A percentile compares a stretch with the other conserved stretches of the same genome.
Conservation (phyloP, 805 yeast species). For the Helenozyma rhizophorensis region DNA sequence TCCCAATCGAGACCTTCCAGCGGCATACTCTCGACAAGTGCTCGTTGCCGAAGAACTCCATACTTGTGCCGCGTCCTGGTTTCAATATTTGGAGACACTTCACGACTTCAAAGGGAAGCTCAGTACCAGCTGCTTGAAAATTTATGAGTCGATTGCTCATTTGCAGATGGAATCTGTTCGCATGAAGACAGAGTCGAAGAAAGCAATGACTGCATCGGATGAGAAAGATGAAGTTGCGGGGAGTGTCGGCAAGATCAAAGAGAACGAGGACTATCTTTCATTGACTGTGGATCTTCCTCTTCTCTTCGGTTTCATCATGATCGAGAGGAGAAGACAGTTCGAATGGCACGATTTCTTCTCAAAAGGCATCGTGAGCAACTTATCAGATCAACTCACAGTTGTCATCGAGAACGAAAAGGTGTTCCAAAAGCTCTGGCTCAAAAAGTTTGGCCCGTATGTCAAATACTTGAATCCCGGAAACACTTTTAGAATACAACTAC, state of each 20-base stretch:
- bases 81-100: slow-evolving; percentile 28
- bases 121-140: slow-evolving; percentile 15
- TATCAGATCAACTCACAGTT: slow-evolving; percentile 55
- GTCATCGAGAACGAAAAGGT: slow-evolving; percentile 53
- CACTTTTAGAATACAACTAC: slow-evolving; percentile 11
- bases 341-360: slow-evolving; percentile 50
- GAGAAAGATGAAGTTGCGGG: neutral
- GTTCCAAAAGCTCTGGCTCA: slow-evolving; percentile 58
- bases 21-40: slow-evolving; percentile 22
- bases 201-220: slow-evolving; percentile 17
- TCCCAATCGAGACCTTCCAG: slow-evolving; percentile 7
- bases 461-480: slow-evolving; percentile 15
- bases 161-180: slow-evolving; percentile 36
- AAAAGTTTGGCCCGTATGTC: slow-evolving; percentile 50
- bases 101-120: slow-evolving; percentile 28
- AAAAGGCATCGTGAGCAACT: slow-evolving; percentile 35
- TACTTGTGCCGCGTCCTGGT: slow-evolving; percentile 14
- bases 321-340: slow-evolving; percentile 56
- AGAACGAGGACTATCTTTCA: slow-evolving; percentile 34
- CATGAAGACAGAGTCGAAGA: slow-evolving; percentile 26
- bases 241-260: slow-evolving; percentile 18
- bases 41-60: too few relatives aligned
- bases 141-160: slow-evolving; percentile 31
- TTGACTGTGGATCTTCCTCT: slow-evolving; percentile 64
- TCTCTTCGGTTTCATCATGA: slow-evolving; percentile 62